These are phyloP conservation scores for Eucalyptus cloeziana DNA, from an alignment of 345 rosid genomes.

Conservation along the genomic window DNA sequence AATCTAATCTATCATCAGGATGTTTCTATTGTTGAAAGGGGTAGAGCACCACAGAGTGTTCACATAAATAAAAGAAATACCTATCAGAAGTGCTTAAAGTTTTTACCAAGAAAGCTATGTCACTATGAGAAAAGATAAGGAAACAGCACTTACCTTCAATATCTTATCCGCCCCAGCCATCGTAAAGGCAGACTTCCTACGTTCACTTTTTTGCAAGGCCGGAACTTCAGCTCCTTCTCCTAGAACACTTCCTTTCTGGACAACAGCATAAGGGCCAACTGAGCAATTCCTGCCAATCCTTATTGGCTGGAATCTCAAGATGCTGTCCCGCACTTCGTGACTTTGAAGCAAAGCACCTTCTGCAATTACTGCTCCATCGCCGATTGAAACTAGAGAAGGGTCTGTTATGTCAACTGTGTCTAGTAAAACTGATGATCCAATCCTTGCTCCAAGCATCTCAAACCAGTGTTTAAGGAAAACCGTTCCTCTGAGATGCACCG, in stretches of 20 bases:
- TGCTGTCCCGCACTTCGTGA: constrained; percentile 48
- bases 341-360: constrained; percentile 59
- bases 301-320: constrained; percentile 33
- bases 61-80: neutral
- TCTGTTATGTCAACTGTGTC: constrained; percentile 53
- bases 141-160: constrained; percentile 10
- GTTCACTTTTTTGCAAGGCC: constrained; percentile 42
- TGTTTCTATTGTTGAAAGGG: neutral
- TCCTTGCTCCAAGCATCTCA: constrained; percentile 51
- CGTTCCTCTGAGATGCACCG: constrained; percentile 53
- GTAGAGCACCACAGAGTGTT: neutral
- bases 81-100: neutral
- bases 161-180: constrained; percentile 1
- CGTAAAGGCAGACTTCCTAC: constrained; percentile 8
- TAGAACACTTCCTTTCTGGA: constrained; percentile 47
- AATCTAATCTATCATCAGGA: neutral
- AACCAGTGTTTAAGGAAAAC: constrained; percentile 57
- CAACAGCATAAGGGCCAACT: constrained; percentile 49
- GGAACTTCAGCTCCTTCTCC: constrained; percentile 30
- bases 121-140: neutral
- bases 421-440: constrained; percentile 47
- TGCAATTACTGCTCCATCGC: constrained; percentile 48
- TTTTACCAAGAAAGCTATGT: neutral
- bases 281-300: constrained; percentile 34
- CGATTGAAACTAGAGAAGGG: constrained; percentile 48